Evolutionary conservation across 257 asterid genomes (phyloP).

Genomic region (Marsdenia floribunda): DNA sequence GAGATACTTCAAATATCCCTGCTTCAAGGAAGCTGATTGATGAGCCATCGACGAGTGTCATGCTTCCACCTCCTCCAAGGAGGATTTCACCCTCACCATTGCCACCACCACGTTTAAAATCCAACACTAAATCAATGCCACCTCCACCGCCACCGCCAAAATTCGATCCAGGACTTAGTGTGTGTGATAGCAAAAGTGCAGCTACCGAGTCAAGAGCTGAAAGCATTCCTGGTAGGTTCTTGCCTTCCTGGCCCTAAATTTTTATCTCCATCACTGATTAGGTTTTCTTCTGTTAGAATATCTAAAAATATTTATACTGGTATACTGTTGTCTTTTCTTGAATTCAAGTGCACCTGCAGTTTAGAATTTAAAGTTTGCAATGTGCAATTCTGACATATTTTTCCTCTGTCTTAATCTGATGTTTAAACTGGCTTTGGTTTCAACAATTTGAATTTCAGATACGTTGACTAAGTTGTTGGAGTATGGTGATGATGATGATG

Average conservation of each 20-base stretch:
- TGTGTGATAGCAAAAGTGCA: conserved; percentile 25
- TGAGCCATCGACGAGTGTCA: conserved; percentile 31
- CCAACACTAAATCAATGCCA: conserved; percentile 31
- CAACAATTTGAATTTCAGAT: conserved; percentile 32
- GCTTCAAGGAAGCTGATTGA: conserved; percentile 35
- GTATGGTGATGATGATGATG: conserved; percentile 53
- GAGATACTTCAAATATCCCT: conserved; percentile 30
- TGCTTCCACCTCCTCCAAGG: conserved; percentile 25
- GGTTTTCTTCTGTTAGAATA: not conserved
- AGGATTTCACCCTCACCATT: conserved; percentile 46
- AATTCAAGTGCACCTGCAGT: not conserved
- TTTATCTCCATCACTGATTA: not conserved
- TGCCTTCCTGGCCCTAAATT: not conserved
- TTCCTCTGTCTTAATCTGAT: not conserved
- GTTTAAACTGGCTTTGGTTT: not conserved
- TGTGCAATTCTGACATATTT: not conserved
- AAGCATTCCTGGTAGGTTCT: conserved; percentile 59
- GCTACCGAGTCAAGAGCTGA: conserved; percentile 30
- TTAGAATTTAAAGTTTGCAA: not conserved
- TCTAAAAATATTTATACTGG: not conserved
- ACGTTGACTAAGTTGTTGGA: conserved; percentile 82
- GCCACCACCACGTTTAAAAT: conserved; percentile 53
- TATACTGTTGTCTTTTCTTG: not conserved
- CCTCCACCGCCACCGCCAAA: conserved; percentile 34
- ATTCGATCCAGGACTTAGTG: conserved; percentile 30